These are phyloP conservation scores for Misopates orontium DNA, from an alignment of 257 asterid species.

Conservation along the genomic window DNA sequence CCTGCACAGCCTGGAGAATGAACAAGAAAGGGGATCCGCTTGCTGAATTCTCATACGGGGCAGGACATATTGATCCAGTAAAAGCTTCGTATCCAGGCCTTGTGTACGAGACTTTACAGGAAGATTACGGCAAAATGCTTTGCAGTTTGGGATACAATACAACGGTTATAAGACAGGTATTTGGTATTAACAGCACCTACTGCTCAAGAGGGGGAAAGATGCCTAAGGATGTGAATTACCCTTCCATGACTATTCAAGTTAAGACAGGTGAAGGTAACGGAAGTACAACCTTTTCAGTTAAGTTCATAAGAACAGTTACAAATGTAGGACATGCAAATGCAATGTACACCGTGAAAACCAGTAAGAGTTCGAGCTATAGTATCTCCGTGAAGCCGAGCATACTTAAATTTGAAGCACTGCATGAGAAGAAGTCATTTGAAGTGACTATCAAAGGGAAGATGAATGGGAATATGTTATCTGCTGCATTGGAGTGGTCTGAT, in stretches of 20 bases:
- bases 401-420: conserved; percentile 13
- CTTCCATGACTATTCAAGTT: conserved; percentile 19
- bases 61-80: conserved; percentile 28
- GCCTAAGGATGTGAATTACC: conserved; percentile 25
- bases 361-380: neutral
- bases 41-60: conserved; percentile 26
- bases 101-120: conserved; percentile 8
- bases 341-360: conserved; percentile 18
- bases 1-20: conserved; percentile 13
- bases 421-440: conserved; percentile 24
- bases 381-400: conserved; percentile 21
- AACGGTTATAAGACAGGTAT: neutral
- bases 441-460: conserved; percentile 19
- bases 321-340: conserved; percentile 30
- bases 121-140: conserved; percentile 21
- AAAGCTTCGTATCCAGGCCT: conserved; percentile 28
- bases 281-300: neutral
- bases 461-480: neutral
- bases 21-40: neutral
- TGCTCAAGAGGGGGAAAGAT: neutral
- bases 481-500: conserved; percentile 23
- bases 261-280: neutral
- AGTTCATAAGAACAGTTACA: conserved; percentile 22
- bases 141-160: conserved; percentile 26
- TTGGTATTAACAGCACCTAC: conserved; percentile 3